phyloP scores from a whole-genome alignment of 805 yeast genomes.

The Candida maltosa region DNA sequence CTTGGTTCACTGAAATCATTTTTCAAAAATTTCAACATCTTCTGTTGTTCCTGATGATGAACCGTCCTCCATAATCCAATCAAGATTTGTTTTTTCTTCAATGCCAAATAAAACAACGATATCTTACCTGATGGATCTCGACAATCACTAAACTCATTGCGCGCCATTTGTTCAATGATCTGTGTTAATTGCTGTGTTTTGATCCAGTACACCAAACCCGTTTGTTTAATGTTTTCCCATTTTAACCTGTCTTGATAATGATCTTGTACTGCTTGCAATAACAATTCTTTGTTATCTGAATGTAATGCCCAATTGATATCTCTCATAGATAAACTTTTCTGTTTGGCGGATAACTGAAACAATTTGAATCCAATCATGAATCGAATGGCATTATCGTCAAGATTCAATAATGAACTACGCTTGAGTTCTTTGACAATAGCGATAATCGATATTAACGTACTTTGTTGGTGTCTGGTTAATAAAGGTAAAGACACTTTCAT shows the following conservation, averaged over 20 bases:
- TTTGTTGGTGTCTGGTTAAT: constrained; percentile 87
- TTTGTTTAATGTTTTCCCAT: constrained; percentile 59
- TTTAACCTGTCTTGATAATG: constrained; percentile 43
- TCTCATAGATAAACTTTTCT: constrained; percentile 61
- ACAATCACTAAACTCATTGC: constrained; percentile 58
- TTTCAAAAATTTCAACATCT: constrained; percentile 71
- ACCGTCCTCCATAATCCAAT: constrained; percentile 80
- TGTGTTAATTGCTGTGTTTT: constrained; percentile 23
- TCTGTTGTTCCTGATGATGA: constrained; percentile 77
- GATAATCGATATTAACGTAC: constrained; percentile 69
- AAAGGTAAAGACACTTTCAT: constrained; percentile 69
- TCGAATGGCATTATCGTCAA: constrained; percentile 67
- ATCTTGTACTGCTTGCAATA: constrained; percentile 48
- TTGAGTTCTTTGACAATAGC: constrained; percentile 59
- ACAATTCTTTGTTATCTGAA: constrained; percentile 69
- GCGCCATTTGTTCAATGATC: constrained; percentile 67
- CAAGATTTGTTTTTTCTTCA: constrained; percentile 72
- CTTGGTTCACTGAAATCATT: constrained; percentile 74
- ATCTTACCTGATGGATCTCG: constrained; percentile 71
- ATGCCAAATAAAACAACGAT: constrained; percentile 72
- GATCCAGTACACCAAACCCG: constrained; percentile 73
- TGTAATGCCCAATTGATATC: constrained; percentile 88
- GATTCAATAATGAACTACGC: constrained; percentile 33
- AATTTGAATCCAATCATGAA: constrained; percentile 71
- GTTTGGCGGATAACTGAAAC: constrained; percentile 49